phyloP scores from a whole-genome alignment of 176 grass and related monocot genomes.

The Secale cereale region DNA sequence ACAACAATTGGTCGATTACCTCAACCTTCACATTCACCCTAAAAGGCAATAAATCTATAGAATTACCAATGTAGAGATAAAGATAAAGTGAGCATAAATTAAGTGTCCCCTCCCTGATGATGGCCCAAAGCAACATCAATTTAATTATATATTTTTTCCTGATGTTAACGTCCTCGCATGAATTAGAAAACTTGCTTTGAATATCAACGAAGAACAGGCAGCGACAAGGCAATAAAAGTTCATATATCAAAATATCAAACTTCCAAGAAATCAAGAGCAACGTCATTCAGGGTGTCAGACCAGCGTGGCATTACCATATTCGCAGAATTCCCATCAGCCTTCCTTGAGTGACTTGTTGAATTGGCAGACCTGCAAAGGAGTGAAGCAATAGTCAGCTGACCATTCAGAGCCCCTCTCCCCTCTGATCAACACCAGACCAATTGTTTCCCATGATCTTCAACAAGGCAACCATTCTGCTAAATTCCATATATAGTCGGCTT shows the following conservation, averaged over 20 bases:
- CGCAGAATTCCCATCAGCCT: background rate
- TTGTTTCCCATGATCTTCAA: background rate
- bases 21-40: background rate
- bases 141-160: background rate
- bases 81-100: slow-evolving; percentile 5
- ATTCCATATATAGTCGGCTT: background rate
- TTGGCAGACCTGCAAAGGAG: background rate
- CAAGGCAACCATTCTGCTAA: background rate
- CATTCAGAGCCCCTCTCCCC: background rate
- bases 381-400: slow-evolving; percentile 8
- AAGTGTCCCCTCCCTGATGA: background rate
- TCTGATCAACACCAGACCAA: background rate
- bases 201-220: background rate
- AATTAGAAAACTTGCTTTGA: background rate
- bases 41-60: background rate
- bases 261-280: background rate
- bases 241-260: background rate
- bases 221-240: background rate
- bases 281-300: background rate
- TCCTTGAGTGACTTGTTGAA: slow-evolving; percentile 5
- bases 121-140: background rate
- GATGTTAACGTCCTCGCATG: background rate
- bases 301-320: background rate
- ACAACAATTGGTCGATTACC: background rate
- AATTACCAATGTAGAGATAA: background rate